Evolutionary conservation across 139 green algal genomes (phyloP), one percentile per base, ranked within the genome.

Genomic region (Tetradesmus lagerheimii): DNA sequence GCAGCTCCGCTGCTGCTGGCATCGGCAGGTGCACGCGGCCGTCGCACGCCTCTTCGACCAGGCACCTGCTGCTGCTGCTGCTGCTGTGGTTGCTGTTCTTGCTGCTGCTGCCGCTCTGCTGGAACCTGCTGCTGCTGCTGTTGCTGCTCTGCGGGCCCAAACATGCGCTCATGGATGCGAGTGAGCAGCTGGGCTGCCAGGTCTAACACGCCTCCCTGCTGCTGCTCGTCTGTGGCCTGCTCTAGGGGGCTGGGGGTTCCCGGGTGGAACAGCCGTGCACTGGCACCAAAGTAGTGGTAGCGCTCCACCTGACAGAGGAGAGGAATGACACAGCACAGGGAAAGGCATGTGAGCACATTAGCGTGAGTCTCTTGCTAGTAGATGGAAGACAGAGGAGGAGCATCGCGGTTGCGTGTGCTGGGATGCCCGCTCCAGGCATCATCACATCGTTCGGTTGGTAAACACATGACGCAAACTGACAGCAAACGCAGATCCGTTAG

Each of bases 281-380:
- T 94, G 29, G 91, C 91, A 4, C 95, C 97, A 90, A 99, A 99
- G 93, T 95, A 99, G 80, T 99, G 94, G 94, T 99, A 99, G 5
- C 97, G 93, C 85, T 98, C 94, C 20, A 95, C 91, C 88, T 96
- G 88, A 43, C 27, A 29, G 27, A 31, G 16, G 1, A 37, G 74
- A 25, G 23, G 67, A 12, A 38, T 34, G n/a, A 35, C n/a, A 38
- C 9, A 1, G 9, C 67, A 23, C 67, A 23, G 25, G 20, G 67
- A 18, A 78, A 35, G n/a, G 11, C 67, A 78, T 1, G 31, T n/a
- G n/a, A n/a, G n/a, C n/a, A n/a, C n/a, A n/a, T n/a, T n/a, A n/a
- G n/a, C n/a, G n/a, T n/a, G n/a, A n/a, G n/a, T n/a, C n/a, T n/a
- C n/a, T n/a, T n/a, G n/a, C n/a, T n/a, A n/a, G n/a, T n/a, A n/a